Evolutionary conservation across 2,329 filamentous ascomycete species (phyloP).

Genomic region (Alternaria sp.): DNA sequence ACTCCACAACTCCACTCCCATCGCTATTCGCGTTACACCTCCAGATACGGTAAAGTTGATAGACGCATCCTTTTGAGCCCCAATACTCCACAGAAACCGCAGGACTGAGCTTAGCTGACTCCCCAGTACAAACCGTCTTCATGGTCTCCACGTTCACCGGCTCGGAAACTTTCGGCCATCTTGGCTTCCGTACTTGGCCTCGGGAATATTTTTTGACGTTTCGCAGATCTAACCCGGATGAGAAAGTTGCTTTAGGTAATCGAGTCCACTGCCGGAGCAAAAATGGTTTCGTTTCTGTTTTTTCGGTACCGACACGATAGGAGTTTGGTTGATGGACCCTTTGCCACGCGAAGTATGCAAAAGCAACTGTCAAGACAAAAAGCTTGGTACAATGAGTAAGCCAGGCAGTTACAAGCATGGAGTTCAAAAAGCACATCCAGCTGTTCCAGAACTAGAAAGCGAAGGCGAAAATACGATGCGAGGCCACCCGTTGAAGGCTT

Average conservation of each 20-base stretch:
- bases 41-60: not conserved
- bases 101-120: not conserved
- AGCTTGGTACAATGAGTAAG: not conserved
- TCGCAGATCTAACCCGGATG: not conserved
- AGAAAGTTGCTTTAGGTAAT: not conserved
- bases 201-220: not conserved
- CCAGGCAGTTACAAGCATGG: not conserved
- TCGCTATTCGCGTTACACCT: not conserved
- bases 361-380: not conserved
- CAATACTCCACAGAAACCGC: not conserved
- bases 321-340: not conserved
- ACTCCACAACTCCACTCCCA: not conserved
- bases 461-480: not conserved
- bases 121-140: not conserved
- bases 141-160: not conserved
- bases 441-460: not conserved
- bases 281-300: not conserved
- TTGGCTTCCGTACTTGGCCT: not conserved
- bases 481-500: not conserved
- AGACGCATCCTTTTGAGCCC: not conserved
- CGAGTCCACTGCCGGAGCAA: not conserved
- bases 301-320: not conserved
- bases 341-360: not conserved
- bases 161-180: not conserved
- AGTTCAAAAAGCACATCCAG: not conserved